Evolutionary conservation across 2,329 filamentous ascomycete genomes (phyloP), one percentile per base, ranked within the genome.

Genomic region (Ilyonectria sp.): DNA sequence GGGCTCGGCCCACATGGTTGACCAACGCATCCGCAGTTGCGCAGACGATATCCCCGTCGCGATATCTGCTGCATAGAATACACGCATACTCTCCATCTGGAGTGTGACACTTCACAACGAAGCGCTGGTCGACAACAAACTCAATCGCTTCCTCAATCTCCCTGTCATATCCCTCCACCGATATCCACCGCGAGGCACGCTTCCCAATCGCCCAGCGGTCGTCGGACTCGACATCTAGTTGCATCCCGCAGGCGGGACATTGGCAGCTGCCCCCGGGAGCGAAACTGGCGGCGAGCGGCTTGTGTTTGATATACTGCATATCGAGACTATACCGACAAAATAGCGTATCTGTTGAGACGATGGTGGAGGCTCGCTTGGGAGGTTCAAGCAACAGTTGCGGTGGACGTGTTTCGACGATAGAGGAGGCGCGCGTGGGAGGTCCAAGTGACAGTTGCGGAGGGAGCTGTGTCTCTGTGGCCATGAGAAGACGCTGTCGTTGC

Each of bases 241-340:
- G 69, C 11, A 69, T 56, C 8, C 70, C 66, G 50, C 74, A 75
- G 2, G 65, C 70, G 6, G 73, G 74, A 9, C 74, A 75, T 15
- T 29, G 55, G 33, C 74, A 54, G 33, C 67, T 63, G 0, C 69
- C 72, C 0, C 62, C 17, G 2, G 72, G 73, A 6, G 55, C 69
- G 15, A 75, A 75, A 6, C 55, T 62, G 1, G 73, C 56, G 9
- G 67, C 55, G 13, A 75, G 72, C 0, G 65, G 70, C 35, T 43
- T 57, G 26, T 67, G 64, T 4, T 49, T 64, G 1, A 61, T 50
- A 21, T 68, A 65, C 43, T 75, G 74, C 2, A 75, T 59, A 40
- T 75, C 73, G 5, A 75, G 49, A 6, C 73, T 72, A 29, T 75
- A 75, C 33, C 67, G 69, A 26, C 74, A 75, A 60, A 63, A 75